A percentile compares a stretch with the other conserved stretches of the same genome.
These are phyloP conservation scores for Pachyrhizus erosus DNA, from an alignment of 306 rosid genomes.

Conservation along the genomic window DNA sequence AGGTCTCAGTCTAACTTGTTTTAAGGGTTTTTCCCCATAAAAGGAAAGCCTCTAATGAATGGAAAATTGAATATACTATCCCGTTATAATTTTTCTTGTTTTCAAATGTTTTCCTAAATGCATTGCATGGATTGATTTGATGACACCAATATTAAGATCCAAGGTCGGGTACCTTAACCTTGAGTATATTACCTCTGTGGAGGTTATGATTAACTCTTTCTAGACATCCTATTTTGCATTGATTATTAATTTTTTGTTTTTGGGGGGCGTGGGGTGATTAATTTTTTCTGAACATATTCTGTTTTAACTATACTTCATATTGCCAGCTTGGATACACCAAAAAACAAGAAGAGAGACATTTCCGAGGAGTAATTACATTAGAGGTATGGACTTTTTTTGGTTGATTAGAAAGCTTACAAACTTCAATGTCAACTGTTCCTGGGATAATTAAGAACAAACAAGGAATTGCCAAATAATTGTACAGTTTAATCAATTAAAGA, in stretches of 20 bases:
- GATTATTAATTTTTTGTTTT: neutral
- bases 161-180: slow-evolving; percentile 28
- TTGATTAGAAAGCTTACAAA: slow-evolving; percentile 20
- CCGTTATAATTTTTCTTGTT: neutral
- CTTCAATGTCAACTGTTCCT: slow-evolving; percentile 24
- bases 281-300: slow-evolving; percentile 13
- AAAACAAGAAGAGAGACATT: slow-evolving; percentile 66
- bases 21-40: neutral
- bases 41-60: neutral
- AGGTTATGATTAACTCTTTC: slow-evolving; percentile 31
- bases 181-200: slow-evolving; percentile 8
- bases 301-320: slow-evolving; percentile 29
- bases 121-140: slow-evolving; percentile 5
- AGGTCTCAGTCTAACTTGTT: neutral
- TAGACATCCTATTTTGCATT: slow-evolving; percentile 3
- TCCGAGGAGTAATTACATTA: slow-evolving; percentile 62
- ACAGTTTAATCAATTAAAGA: slow-evolving; percentile 10
- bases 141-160: slow-evolving; percentile 25
- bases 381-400: slow-evolving; percentile 54
- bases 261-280: neutral
- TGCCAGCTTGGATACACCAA: slow-evolving; percentile 71
- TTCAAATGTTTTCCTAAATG: neutral
- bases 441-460: slow-evolving; percentile 4
- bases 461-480: slow-evolving; percentile 20
- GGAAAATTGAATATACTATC: slow-evolving; percentile 14